Evolutionary conservation across 805 yeast genomes (phyloP), one percentile per base, ranked within the genome.

Genomic region (Blastobotrys mokoenaii): DNA sequence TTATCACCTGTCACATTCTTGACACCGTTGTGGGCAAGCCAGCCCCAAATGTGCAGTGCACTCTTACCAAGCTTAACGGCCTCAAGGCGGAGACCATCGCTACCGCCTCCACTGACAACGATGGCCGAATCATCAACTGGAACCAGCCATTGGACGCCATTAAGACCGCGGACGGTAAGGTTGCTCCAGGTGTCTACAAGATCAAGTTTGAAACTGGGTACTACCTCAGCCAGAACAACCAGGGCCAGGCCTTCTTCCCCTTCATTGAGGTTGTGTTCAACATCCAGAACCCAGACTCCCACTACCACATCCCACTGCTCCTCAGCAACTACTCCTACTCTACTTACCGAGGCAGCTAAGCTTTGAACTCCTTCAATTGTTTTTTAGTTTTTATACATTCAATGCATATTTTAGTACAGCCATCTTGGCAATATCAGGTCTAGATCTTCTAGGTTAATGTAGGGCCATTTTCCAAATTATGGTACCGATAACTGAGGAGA

Each of bases 291-390:
- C 83, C 84, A 0, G 86, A 81, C 48, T 68, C 76, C 33, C 97
- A 89, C 61, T 89, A 87, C 64, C 97, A 89, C 61, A 82, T 89
- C 45, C 97, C 97, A 0, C 66, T 89, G 50, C 71, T 89, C 44
- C 68, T 89, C 47, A 80, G 95, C 38, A 86, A 86, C 59, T 86
- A 82, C 65, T 82, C 95, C 30, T 89, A 88, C 66, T 78, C 95
- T 4, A 89, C 97, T 0, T 89, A 89, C 67, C 74, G 97, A 46
- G 97, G 97, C 1, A 78, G 84, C 58, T 82, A 57, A 39, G n/a
- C n/a, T n/a, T n/a, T n/a, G n/a, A n/a, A 18, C n/a, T n/a, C 8
- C 6, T 18, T 14, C 7, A 30, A 10, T 7, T 14, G 9, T 32
- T 32, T 4, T n/a, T 6, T 32, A 32, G 6, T 6, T 32, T 15